Conservation (phyloP, 2,329 filamentous ascomycete species). For the Apiospora saccharicola region DNA sequence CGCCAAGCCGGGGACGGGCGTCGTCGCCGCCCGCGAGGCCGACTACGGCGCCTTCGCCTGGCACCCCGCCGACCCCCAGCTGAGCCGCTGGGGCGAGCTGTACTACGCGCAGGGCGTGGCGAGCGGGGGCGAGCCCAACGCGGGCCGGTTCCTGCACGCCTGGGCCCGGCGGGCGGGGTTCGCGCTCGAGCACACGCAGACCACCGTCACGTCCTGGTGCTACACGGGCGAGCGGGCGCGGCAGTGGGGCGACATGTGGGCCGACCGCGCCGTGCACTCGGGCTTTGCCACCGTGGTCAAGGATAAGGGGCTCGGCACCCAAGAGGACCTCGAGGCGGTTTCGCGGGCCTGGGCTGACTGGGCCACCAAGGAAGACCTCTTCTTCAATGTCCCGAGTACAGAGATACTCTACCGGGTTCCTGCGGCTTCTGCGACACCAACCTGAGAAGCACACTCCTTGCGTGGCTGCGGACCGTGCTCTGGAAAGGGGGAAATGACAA, state of each 20-base stretch:
- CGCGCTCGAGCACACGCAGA: not conserved
- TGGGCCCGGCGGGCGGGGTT: constrained; percentile 21
- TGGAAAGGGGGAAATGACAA: not conserved
- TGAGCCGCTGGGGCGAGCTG: constrained; percentile 22
- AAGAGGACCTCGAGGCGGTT: constrained; percentile 2
- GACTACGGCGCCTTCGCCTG: constrained; percentile 30
- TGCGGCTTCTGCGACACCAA: not conserved
- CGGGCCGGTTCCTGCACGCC: constrained; percentile 2
- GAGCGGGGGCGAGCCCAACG: constrained; percentile 23
- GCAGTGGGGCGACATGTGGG: constrained; percentile 22
- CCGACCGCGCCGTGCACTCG: constrained; percentile 17
- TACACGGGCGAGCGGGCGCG: constrained; percentile 17
- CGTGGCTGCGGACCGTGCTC: not conserved
- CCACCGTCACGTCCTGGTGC: constrained; percentile 18
- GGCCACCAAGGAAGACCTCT: constrained; percentile 18
- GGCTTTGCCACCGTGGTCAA: constrained; percentile 20
- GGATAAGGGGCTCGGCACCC: constrained; percentile 12
- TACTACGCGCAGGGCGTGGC: constrained; percentile 2
- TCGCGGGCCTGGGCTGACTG: constrained; percentile 17
- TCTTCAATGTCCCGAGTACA: constrained; percentile 17
- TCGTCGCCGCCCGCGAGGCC: constrained; percentile 47
- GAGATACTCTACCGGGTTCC: constrained; percentile 18
- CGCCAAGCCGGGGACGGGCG: constrained; percentile 50
- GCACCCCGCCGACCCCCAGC: not conserved
- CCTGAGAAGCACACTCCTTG: not conserved